phyloP scores from a whole-genome alignment of 306 rosid species.

The Casuarina cunninghamiana region DNA sequence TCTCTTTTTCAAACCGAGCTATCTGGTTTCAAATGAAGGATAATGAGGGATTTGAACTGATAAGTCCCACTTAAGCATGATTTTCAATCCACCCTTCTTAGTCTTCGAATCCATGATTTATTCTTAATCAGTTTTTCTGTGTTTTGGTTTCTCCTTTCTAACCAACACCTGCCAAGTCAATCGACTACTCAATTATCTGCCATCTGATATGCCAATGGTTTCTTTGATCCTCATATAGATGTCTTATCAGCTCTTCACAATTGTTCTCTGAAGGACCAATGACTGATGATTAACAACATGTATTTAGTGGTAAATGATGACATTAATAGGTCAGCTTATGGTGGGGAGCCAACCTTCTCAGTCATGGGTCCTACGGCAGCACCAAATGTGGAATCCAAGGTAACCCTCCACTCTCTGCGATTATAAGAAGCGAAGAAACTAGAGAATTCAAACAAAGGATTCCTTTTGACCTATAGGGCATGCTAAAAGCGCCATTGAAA shows the following conservation, averaged over 20 bases:
- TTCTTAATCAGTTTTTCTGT: background rate
- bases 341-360: conserved; percentile 24
- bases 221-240: background rate
- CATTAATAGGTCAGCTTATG: conserved; percentile 9
- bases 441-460: background rate
- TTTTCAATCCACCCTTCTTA: background rate
- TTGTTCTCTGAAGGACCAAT: background rate
- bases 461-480: conserved; percentile 33
- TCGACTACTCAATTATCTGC: background rate
- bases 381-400: conserved; percentile 67
- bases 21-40: too few species aligned
- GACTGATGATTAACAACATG: background rate
- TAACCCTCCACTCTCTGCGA: conserved; percentile 4
- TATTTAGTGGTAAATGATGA: conserved; percentile 12
- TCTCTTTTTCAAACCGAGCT: too few species aligned
- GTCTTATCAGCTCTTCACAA: background rate
- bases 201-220: background rate
- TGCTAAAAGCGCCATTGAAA: background rate
- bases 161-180: background rate
- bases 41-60: too few species aligned
- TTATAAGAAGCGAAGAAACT: background rate
- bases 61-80: background rate
- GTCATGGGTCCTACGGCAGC: conserved; percentile 56
- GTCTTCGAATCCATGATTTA: background rate
- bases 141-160: background rate